Evolutionary conservation across 805 yeast species (phyloP), one percentile per base, ranked within the genome.

Genomic region (Novakomyces olei): DNA sequence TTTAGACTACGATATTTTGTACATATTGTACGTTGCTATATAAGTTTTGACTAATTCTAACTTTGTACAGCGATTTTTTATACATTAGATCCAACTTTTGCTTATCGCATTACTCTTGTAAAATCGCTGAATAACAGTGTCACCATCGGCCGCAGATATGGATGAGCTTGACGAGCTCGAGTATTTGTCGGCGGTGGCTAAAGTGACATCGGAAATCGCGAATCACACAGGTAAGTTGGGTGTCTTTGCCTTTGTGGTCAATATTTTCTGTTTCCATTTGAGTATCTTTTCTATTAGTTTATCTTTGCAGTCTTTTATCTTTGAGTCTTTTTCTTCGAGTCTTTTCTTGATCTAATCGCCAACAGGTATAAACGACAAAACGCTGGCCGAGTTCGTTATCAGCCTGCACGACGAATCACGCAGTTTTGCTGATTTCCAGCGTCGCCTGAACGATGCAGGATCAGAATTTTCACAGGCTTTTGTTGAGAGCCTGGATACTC

Each of bases 381-480:
- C 55, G 4, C 51, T 65, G 15, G 62, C 68, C 1, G 65, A 62
- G 37, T 65, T 60, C 41, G 48, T 69, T 4, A 36, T 58, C 9
- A 55, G 57, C 36, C 41, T 68, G 5, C 54, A 54, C 37, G 39
- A 41, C 2, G 44, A 48, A 15, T 49, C 63, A 2, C 19, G 37
- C 2, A 46, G 51, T 12, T 36, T 47, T 1, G 41, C 42, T 4
- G 55, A 53, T 8, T 64, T 69, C 40, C 45, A 46, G 15, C 29
- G 41, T 10, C 51, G 50, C 4, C 44, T 68, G 15, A 43, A 46
- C 4, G 63, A 56, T 10, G 48, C 57, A 35, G 69, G 66, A 4
- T 63, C 63, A 24, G 65, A 57, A 4, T 51, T 57, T 34, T 46
- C 60, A 0, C 40, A 39, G 16, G 18, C 44, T 4, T 44, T 53